Percentiles rank a stretch among this genome's conserved stretches.
These are phyloP conservation scores for Rosa lucieae DNA, from an alignment of 306 rosid genomes.

Conservation along the genomic window DNA sequence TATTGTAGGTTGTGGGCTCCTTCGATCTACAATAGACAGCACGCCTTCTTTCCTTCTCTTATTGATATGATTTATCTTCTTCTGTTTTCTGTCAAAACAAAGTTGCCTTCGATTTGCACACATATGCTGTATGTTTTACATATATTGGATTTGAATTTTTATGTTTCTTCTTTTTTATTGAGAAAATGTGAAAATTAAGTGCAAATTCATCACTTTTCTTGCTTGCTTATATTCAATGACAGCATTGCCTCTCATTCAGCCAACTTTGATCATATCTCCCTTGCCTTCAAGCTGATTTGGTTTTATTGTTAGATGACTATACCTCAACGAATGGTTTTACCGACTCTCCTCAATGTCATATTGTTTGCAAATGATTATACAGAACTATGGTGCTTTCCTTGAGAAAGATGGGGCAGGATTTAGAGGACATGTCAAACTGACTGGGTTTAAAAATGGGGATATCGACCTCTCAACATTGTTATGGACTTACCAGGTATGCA, in stretches of 20 bases:
- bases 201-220: neutral
- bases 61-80: neutral
- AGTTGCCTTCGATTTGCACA: neutral
- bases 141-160: neutral
- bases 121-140: neutral
- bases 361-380: conserved; percentile 31
- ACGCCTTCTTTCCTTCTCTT: neutral
- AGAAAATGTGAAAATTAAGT: neutral
- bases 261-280: neutral
- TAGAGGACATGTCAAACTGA: conserved; percentile 68
- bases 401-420: conserved; percentile 97
- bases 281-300: neutral
- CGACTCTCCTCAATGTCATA: conserved; percentile 21
- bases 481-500: conserved; percentile 90
- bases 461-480: conserved; percentile 66
- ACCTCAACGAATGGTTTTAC: conserved; percentile 19
- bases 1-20: too few relatives aligned
- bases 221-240: neutral
- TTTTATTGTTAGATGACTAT: neutral
- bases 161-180: neutral
- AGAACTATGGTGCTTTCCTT: conserved; percentile 90
- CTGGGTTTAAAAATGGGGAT: conserved; percentile 71
- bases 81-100: neutral
- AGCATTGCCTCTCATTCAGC: neutral
- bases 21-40: neutral